Evolutionary conservation across 140 eudicot species (phyloP), one percentile per base, ranked within the genome.

Genomic region (Senecio squalidus): DNA sequence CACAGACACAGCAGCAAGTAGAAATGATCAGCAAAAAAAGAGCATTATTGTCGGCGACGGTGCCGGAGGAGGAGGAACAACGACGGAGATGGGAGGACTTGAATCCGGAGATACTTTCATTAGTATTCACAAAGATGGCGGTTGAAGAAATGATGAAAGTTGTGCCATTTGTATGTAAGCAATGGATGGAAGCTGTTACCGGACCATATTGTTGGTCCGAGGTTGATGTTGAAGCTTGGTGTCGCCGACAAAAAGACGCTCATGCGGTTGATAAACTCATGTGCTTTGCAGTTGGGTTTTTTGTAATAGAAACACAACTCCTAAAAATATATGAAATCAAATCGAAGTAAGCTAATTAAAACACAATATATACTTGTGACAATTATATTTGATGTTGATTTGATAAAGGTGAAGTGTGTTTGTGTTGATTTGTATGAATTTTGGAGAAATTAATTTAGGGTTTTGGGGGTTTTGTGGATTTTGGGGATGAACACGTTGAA

Each of bases 131-230:
- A 58, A 73, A 50, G 11, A 40, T 77, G 3, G 69, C 72, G 17
- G 79, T 54, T 0, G 83, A 72, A 3, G 68, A 67, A 29, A 67
- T 77, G 76, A 68, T 72, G 61, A 62, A 64, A 3, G 39, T 18
- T 2, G 58, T 62, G 36, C 69, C 76, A 8, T 57, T 73, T 10
- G 83, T 77, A n/a, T 77, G 83, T 63, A 62, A 53, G 49, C 63
- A 56, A 0, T 77, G 83, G 83, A 55, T 30, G 79, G 61, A 45
- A 16, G 62, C 31, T 23, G 73, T 77, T 17, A 64, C 51, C 2
- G 74, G 83, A 8, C 79, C 83, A 16, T 69, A 73, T 39, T 72
- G 83, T 27, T 77, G 83, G 83, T 64, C 56, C 9, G 58, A 68
- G 1, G 36, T 77, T 3, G 63, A 77, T 40, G 26, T 77, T 8